A percentile compares a stretch with the other conserved stretches of the same genome.
These are phyloP conservation scores for Pestalotiopsis sp. DNA, from an alignment of 2,329 filamentous ascomycete species.

Conservation along the genomic window DNA sequence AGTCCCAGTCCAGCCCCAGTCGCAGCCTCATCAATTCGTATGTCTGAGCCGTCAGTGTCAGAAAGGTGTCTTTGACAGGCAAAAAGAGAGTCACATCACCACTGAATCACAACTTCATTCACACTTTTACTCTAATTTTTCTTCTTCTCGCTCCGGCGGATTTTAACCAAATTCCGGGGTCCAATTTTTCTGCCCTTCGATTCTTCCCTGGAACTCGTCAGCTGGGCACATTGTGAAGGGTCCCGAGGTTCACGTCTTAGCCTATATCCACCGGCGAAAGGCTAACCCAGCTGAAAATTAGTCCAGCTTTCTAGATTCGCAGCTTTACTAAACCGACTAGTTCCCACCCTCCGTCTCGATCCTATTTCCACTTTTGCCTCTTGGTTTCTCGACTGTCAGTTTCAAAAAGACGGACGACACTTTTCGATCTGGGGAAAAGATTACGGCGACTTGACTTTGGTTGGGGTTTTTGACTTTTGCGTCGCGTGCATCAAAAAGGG, in stretches of 20 bases:
- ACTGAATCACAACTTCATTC: neutral
- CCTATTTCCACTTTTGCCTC: neutral
- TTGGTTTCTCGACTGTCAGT: neutral
- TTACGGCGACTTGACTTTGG: neutral
- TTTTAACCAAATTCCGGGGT: neutral
- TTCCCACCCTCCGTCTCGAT: neutral
- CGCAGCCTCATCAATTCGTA: neutral
- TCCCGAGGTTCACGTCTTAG: conserved; percentile 3
- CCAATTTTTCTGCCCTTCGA: neutral
- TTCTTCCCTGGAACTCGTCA: neutral
- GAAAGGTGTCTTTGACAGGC: neutral
- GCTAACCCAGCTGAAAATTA: neutral
- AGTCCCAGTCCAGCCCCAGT: neutral
- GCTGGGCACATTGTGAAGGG: neutral
- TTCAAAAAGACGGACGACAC: neutral
- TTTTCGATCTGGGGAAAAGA: neutral
- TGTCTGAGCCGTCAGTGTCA: neutral
- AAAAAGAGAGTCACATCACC: neutral
- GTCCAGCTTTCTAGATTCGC: neutral
- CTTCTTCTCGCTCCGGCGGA: neutral
- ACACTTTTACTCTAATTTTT: neutral
- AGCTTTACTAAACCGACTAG: neutral
- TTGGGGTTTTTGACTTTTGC: neutral
- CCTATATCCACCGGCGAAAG: conserved; percentile 1
- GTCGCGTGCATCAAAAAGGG: neutral